Evolutionary conservation across 805 yeast genomes (phyloP), one percentile per base, ranked within the genome.

Genomic region (Lachancea fermentati): DNA sequence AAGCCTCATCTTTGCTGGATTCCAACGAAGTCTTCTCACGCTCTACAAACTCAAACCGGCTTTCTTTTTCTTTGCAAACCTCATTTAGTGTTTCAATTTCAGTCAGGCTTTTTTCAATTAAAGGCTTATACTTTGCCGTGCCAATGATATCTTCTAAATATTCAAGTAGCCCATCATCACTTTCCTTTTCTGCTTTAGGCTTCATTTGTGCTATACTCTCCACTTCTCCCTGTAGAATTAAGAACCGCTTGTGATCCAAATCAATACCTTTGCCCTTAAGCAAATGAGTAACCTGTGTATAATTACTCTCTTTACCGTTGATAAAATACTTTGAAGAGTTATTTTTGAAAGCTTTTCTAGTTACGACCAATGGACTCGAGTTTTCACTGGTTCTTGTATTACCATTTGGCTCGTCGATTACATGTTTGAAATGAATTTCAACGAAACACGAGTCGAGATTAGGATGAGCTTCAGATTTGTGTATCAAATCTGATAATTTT

Each of bases 171-270:
- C 99, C 99, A 58, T 93, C 97, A 52, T 91, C 97, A 48, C 78
- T 78, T 39, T 86, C 95, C 37, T 71, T 76, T 54, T 93, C 97
- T 0, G 97, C 97, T 56, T 91, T 93, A 8, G 99, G 85, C 58
- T 91, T 91, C 99, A 93, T 94, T 60, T 93, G 97, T 0, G 98
- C 97, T 55, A 93, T 93, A 49, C 89, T 82, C 66, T 93, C 99
- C 32, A 93, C 98, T 60, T 93, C 99, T 59, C 99, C 99, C 65
- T 93, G 99, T 33, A 93, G 68, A 57, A 93, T 94, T 51, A 93
- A 71, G 54, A 93, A 93, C 51, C 99, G 72, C 58, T 93, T 93
- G 62, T 93, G 98, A 50, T 89, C 95, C 46, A 93, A 70, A 62
- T 93, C 98, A 43, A 93, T 84, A 4, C 97, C 98, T 57, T 87